Evolutionary conservation across 441 rosid genomes (phyloP), one percentile per base, ranked within the genome.

Genomic region (Populus tomentosa): DNA sequence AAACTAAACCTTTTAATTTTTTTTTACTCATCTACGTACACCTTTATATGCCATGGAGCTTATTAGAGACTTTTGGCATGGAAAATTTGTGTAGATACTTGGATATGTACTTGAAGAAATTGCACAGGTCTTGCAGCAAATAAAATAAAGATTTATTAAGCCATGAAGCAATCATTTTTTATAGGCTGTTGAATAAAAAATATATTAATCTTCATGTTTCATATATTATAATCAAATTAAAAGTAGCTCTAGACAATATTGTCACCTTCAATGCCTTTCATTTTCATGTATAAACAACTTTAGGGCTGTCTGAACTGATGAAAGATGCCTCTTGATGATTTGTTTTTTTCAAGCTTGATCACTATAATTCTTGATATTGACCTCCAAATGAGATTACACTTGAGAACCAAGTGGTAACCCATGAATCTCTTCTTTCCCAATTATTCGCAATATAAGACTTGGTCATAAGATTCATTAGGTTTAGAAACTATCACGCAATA

Each of bases 281-380:
- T 21, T 53, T 33, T 18, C 0, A 32, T 2, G 21, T 20, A 8
- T 67, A 35, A 61, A 70, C 0, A 4, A 36, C 2, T 8, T 10
- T 1, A 7, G 20, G 59, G 3, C 16, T 46, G 67, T 28, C 30
- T 61, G 8, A 40, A 5, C 7, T 9, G 35, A 46, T 32, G 33
- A 32, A 65, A 71, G 69, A 80, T 71, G 71, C 76, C 21, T 70
- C n/a, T 7, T 65, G 5, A 32, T 30, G 16, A 69, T 42, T 79
- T 64, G 67, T n/a, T 67, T 30, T 16, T 10, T 11, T 61, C 2
- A 67, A 10, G 32, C 24, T 13, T 8, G 2, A 21, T 72, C 16
- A 18, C 20, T 35, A n/a, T 67, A 33, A 18, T 33, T 78, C 23
- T 4, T 46, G 70, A 68, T 28, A 56, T 23, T 78, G 75, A 74